A percentile compares a stretch with the other conserved stretches of the same genome.
phyloP scores from a whole-genome alignment of 257 asterid genomes.

The Catharanthus roseus region DNA sequence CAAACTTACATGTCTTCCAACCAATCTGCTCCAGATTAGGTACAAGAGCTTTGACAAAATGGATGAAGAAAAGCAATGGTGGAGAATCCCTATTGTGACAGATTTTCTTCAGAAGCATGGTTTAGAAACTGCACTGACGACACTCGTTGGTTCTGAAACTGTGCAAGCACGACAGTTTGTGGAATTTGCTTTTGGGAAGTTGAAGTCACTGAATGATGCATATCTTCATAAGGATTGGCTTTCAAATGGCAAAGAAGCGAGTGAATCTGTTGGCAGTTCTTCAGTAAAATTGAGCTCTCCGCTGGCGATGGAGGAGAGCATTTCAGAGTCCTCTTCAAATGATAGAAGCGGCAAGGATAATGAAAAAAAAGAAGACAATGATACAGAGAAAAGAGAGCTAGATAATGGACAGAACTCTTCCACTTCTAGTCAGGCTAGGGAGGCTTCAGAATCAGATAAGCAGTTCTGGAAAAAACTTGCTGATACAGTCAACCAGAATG shows the following conservation, averaged over 20 bases:
- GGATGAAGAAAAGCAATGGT: constrained; percentile 86
- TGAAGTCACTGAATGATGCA: constrained; percentile 65
- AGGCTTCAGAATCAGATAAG: constrained; percentile 50
- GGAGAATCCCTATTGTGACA: constrained; percentile 82
- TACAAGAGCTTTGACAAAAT: constrained; percentile 83
- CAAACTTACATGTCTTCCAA: constrained; percentile 11
- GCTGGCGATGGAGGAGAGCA: constrained; percentile 21
- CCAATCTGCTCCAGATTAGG: constrained; percentile 51
- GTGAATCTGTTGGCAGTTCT: constrained; percentile 16
- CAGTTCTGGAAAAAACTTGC: constrained; percentile 74
- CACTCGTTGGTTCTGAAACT: constrained; percentile 77
- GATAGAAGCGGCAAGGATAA: constrained; percentile 21
- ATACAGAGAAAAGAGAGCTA: constrained; percentile 13
- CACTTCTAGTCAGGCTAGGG: constrained; percentile 22
- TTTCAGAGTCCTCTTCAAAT: constrained; percentile 25
- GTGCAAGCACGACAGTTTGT: constrained; percentile 92
- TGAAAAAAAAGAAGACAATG: constrained; percentile 9
- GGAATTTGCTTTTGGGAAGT: constrained; percentile 83
- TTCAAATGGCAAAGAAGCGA: constrained; percentile 23
- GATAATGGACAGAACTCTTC: constrained; percentile 12
- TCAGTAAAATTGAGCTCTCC: constrained; percentile 19
- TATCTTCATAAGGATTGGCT: constrained; percentile 54
- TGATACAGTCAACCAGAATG: constrained; percentile 53
- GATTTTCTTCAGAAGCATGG: constrained; percentile 77
- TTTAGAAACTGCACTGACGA: constrained; percentile 71